Base-by-base conservation (phyloP, 768 basidiomycete species). In the Pulveroboletus sp. region DNA sequence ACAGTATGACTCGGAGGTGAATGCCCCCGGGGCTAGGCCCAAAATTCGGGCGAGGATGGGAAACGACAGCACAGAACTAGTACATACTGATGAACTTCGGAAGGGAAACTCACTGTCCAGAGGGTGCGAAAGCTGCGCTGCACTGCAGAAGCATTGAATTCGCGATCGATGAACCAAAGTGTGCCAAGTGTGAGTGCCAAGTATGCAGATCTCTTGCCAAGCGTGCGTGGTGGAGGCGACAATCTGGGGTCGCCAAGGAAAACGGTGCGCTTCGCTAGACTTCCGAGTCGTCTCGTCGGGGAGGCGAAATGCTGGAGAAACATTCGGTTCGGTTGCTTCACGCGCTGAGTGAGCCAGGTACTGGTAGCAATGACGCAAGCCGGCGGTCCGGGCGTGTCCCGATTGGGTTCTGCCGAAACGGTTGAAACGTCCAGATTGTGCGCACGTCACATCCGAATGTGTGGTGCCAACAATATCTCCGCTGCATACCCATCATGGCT, bases 101-200 rank as follows among this genome's bases (percentile, higher is more conserved):
- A 27, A 27, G 25, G 25, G 9, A 29, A 4, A 66, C 71, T 65
- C 63, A 81, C 80, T 32, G 75, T 69, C 68, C 73, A 78, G 9
- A 75, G 61, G 3, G 80, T 80, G 32, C 76, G 68, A 42, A 75
- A 40, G 60, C 76, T 81, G 45, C 80, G 64, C 5, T 56, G 58
- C 3, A 79, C 56, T 6, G 80, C 75, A 36, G 76, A 75, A 11
- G 77, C 79, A 56, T 79, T 76, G 54, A 70, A 72, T 25, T 73
- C 55, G n/a, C 59, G 59, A 52, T 81, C 80, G 5, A 67, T 32
- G 7, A 64, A 45, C 55, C 72, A 78, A 23, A 69, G 62, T 4
- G 59, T 59, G 0, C 67, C 66, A 14, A 71, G 45, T 0, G 69
- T 55, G 2, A 55, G 38, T 3, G 64, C 57, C 20, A 60, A 37